These are phyloP conservation scores for Pseudognaphalium luteoalbum DNA, from an alignment of 129 eudicot species.

Conservation along the genomic window DNA sequence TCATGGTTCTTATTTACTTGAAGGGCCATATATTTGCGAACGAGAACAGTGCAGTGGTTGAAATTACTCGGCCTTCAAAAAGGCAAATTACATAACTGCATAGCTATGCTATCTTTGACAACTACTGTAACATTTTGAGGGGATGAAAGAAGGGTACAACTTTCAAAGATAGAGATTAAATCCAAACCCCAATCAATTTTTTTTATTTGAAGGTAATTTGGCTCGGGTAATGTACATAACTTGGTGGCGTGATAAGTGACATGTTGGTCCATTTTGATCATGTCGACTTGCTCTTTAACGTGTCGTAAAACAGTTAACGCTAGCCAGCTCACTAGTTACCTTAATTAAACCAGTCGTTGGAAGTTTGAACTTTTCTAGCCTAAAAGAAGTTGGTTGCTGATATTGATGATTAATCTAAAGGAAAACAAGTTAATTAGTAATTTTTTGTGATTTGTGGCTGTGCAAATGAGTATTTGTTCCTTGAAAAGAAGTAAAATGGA, in stretches of 20 bases:
- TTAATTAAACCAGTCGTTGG: not conserved
- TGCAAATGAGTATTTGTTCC: not conserved
- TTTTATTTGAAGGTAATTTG: not conserved
- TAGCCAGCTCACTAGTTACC: not conserved
- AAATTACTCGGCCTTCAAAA: too few relatives aligned
- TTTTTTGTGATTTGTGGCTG: not conserved
- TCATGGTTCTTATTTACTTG: too few relatives aligned
- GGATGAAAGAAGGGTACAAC: too few relatives aligned
- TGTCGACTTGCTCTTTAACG: not conserved
- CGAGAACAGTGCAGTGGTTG: too few relatives aligned
- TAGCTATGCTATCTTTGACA: too few relatives aligned
- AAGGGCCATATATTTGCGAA: too few relatives aligned
- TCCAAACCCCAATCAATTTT: not conserved
- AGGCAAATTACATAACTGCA: too few relatives aligned
- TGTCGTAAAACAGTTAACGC: not conserved
- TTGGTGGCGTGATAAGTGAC: not conserved
- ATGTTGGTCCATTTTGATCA: not conserved
- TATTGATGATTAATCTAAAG: not conserved
- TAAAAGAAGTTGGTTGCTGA: not conserved
- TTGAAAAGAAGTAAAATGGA: not conserved
- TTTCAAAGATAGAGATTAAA: too few relatives aligned
- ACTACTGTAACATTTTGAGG: too few relatives aligned
- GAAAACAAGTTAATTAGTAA: too few relatives aligned
- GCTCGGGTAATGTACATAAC: not conserved
- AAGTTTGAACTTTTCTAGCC: not conserved